Base-by-base conservation (phyloP, 2,329 filamentous ascomycete species). In the Coleophoma eucalyptorum region DNA sequence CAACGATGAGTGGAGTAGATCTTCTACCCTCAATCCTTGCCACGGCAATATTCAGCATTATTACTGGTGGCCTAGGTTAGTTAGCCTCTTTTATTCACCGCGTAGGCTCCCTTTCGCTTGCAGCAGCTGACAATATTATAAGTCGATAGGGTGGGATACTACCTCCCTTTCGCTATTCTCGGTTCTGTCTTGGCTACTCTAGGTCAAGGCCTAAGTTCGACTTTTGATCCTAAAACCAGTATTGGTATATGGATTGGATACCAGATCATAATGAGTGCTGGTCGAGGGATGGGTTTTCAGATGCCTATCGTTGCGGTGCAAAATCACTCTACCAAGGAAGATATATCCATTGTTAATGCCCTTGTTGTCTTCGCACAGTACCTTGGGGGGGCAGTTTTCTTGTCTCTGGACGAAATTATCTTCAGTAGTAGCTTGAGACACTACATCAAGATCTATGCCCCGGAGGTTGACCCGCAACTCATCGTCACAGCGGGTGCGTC, bases 401-500 rank as follows among this genome's bases (percentile, higher is more conserved):
- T 69, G 21, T 58, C 58, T n/a, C 48, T 67, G 34, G 62, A 55
- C 3, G 53, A 69, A 21, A 61, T 59, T 0, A 58, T 62, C 11
- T 68, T 70, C 54, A 58, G 45, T 16, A 45, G 37, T 5, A 42
- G 32, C 12, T 47, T 61, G 3, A 38, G 42, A 62, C 44, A 62
- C 0, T 63, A 66, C 40, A 57, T 78, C 0, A 45, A 53, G 0
- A 19, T 50, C 7, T 64, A 65, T 33, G 69, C 67, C 4, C 71
- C 69, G 2, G 41, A 46, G 5, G 57, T 71, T 5, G 53, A 68
- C 41, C 56, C 67, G 0, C 40, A 60, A 3, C 53, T 56, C 0
- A 63, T 78, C 0, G 64, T 76, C 8, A 52, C 58, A 4, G 74
- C 74, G 1, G 76, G 62, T 21, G 73, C 72, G 2, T 70, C 69